Percentiles rank a stretch among this genome's conserved stretches.
Evolutionary conservation across 2,329 filamentous ascomycete genomes (phyloP).

Genomic region (Colletotrichum orbiculare): DNA sequence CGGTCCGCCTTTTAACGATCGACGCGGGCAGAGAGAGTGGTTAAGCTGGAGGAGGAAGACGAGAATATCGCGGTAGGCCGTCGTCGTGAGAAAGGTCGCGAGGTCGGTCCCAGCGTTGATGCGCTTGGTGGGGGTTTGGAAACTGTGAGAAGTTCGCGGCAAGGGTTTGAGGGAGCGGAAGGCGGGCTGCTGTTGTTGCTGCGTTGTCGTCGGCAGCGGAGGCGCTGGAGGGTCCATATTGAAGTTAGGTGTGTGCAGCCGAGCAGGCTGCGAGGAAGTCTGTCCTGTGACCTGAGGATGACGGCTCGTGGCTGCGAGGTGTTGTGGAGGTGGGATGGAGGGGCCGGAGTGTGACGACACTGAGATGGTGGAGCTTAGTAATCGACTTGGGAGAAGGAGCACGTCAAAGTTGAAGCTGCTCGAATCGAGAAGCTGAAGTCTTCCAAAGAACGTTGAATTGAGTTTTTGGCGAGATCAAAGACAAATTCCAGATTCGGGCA

Average conservation of each 20-base stretch:
- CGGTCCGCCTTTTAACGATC: conserved; percentile 50
- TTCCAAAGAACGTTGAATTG: too few species aligned
- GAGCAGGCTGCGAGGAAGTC: neutral
- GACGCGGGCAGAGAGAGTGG: conserved; percentile 81
- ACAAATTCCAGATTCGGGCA: too few species aligned
- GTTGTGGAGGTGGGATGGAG: conserved; percentile 18
- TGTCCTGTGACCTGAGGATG: neutral
- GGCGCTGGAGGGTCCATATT: conserved; percentile 21
- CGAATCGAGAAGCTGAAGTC: too few species aligned
- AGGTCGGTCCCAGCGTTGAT: conserved; percentile 91
- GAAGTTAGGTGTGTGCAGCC: neutral
- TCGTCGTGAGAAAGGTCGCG: conserved; percentile 79
- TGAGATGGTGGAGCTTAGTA: neutral
- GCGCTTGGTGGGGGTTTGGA: conserved; percentile 77
- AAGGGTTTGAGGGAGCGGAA: conserved; percentile 56
- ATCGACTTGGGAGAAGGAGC: neutral
- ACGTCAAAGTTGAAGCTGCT: too few species aligned
- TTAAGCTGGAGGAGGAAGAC: conserved; percentile 92
- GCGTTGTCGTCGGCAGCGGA: neutral
- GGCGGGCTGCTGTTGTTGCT: neutral
- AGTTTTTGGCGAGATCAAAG: too few species aligned
- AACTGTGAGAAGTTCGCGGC: conserved; percentile 64
- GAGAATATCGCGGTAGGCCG: conserved; percentile 88
- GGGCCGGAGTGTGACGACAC: conserved; percentile 1
- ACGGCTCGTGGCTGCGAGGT: conserved; percentile 10